Evolutionary conservation across 345 rosid genomes (phyloP).

Genomic region (Gossypium arboreum): DNA sequence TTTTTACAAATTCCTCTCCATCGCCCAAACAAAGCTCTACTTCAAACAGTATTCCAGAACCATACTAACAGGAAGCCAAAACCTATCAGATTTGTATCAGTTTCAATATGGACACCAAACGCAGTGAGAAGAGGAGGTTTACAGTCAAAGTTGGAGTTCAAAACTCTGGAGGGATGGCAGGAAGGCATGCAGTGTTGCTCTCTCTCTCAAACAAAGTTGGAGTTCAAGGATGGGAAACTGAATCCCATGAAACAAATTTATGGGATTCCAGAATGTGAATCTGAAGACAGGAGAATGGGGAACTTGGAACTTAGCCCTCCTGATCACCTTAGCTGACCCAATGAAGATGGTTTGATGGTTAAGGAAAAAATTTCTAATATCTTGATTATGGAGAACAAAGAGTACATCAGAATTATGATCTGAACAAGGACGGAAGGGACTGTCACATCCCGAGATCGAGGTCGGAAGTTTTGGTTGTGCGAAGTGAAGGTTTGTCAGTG

Average conservation of each 20-base stretch:
- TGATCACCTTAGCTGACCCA: slow-evolving; percentile 40
- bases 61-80: slow-evolving; percentile 3
- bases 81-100: slow-evolving; percentile 11
- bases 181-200: slow-evolving; percentile 45
- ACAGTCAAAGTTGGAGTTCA: slow-evolving; percentile 36
- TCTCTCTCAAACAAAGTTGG: no score
- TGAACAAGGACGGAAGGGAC: not conserved
- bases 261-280: slow-evolving; percentile 43
- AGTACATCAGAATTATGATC: slow-evolving; percentile 10
- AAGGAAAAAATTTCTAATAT: slow-evolving; percentile 52
- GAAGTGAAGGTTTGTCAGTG: no score
- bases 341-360: slow-evolving; percentile 57
- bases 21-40: slow-evolving; percentile 20
- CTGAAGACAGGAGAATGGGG: slow-evolving; percentile 33
- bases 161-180: slow-evolving; percentile 36
- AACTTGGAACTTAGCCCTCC: slow-evolving; percentile 39
- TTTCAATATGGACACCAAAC: slow-evolving; percentile 31
- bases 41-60: slow-evolving; percentile 18
- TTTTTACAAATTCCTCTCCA: slow-evolving; percentile 36
- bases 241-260: slow-evolving; percentile 38
- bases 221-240: slow-evolving; percentile 17
- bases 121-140: slow-evolving; percentile 30
- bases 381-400: slow-evolving; percentile 45
- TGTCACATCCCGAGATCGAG: no score
- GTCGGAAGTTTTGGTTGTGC: no score